Evolutionary conservation across 2,329 filamentous ascomycete species (phyloP), one percentile per base, ranked within the genome.

Genomic region (Fulvia fulva): DNA sequence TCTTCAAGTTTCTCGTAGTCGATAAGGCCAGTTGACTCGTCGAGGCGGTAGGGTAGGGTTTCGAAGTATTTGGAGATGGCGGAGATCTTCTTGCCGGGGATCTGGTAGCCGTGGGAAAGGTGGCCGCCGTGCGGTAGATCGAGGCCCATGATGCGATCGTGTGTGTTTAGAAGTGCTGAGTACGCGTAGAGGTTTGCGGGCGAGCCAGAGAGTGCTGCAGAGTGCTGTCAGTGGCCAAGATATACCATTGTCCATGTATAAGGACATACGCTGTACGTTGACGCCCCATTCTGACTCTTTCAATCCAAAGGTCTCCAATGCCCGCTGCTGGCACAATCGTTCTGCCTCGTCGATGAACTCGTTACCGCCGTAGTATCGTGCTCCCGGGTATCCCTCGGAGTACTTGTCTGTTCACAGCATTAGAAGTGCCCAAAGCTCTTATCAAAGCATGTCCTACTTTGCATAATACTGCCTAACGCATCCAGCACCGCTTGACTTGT

Each of bases 61-160:
- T 99, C 94, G 74, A 99, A 99, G 80, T 99, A 99, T 74, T 96
- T 97, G 58, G 93, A 97, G 65, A 99, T 87, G 70, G 92, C 91
- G n/a, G 93, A 97, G 74, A 99, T 97, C 83, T 99, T 99, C 82
- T 89, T 90, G 73, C 88, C 86, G 30, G 94, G 90, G 32, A 90
- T 97, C 80, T 99, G 94, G 81, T 99, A 99, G 67, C 94, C 94
- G 81, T 99, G 94, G 75, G 87, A 91, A 79, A 97, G 82, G 80
- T 97, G 92, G 67, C 92, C 92, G 77, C 92, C 92, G 75, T 97
- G 92, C 64, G 92, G 92, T 56, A 97, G 85, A 74, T 97, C 92
- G 68, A 97, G 83, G 71, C 94, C 94, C 94, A 99, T 99, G 67
- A 99, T 82, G 72, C 94, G 88, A 68, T 96, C 94, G 77, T 97